Base-by-base conservation (phyloP, 2,329 filamentous ascomycete genomes). In the Neonectria magnoliae region DNA sequence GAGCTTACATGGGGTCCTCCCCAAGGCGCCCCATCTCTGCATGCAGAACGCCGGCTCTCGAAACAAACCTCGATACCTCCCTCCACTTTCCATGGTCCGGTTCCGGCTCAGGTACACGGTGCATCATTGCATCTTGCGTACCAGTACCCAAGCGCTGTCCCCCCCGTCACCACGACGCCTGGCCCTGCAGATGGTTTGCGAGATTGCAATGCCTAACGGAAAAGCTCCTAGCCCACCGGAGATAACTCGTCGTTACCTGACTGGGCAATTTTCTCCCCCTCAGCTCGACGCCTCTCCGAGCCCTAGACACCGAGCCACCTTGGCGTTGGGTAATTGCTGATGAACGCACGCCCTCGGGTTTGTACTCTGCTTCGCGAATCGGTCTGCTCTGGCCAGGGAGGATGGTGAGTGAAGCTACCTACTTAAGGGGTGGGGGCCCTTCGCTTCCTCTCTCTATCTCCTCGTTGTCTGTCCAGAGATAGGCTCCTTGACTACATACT, bases 221-320 rank as follows among this genome's bases (percentile, higher is more conserved):
- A 70, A 68, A 66, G 53, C 60, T 66, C 61, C 59, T 68, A 61
- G 62, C 60, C 61, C 67, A 57, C 67, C 63, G 60, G 69, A 64
- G 73, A 75, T 75, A 75, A 68, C 71, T 72, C 52, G 63, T 66
- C 68, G 70, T 63, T 66, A 58, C 63, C 73, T 74, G 70, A 75
- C 70, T 75, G 73, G 73, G 62, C 27, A 57, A 59, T 52, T 38
- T 36, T 57, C 61, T 56, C 29, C 67, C 50, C 16, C 50, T 62
- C 61, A 64, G 60, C 64, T 68, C 61, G 60, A 63, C 63, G 59
- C 65, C 61, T 73, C 69, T 50, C 52, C 53, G 62, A 51, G 51
- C 71, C 71, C 52, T 55, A 60, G 62, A 53, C 51, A 64, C 64
- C 20, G 53, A 54, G 54, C 57, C 60, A 66, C 59, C 72, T 74